Evolutionary conservation across 2,329 filamentous ascomycete genomes (phyloP).

Genomic region (Stagonosporopsis vannaccii): DNA sequence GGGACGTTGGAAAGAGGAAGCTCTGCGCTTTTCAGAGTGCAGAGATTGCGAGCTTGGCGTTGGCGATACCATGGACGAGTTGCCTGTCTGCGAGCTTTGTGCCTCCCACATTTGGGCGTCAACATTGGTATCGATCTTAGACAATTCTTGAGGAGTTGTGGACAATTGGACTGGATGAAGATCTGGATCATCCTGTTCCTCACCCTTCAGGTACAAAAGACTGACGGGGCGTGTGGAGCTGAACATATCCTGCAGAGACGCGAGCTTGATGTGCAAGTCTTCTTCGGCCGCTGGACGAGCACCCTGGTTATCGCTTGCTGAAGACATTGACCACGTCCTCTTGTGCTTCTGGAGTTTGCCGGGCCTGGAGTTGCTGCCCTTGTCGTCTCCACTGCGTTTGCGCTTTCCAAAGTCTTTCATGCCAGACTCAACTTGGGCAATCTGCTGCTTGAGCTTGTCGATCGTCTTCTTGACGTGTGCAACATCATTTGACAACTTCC

Average conservation of each 20-base stretch:
- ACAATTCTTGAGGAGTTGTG: constrained; percentile 70
- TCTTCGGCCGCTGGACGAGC: constrained; percentile 63
- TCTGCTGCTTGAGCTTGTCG: constrained; percentile 94
- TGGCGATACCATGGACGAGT: constrained; percentile 61
- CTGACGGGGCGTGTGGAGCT: constrained; percentile 81
- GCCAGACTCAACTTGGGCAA: constrained; percentile 73
- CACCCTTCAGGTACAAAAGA: constrained; percentile 77
- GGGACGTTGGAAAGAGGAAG: constrained; percentile 55
- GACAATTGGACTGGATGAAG: constrained; percentile 76
- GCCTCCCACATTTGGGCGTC: constrained; percentile 57
- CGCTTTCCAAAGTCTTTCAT: constrained; percentile 67
- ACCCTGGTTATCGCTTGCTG: constrained; percentile 58
- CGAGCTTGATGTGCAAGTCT: constrained; percentile 79
- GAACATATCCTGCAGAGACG: constrained; percentile 86
- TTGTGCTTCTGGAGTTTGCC: constrained; percentile 92
- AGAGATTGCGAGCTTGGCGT: constrained; percentile 58
- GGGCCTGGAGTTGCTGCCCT: constrained; percentile 62
- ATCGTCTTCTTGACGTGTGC: constrained; percentile 96
- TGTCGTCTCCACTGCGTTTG: constrained; percentile 61
- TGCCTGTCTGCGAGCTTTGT: constrained; percentile 62
- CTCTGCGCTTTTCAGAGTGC: constrained; percentile 49
- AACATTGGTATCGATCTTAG: constrained; percentile 56
- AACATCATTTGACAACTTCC: constrained; percentile 93
- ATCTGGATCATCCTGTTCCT: constrained; percentile 81
- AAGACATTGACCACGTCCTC: constrained; percentile 94